These are phyloP conservation scores for Crotalaria pallida DNA, from an alignment of 306 rosid genomes.

Conservation along the genomic window DNA sequence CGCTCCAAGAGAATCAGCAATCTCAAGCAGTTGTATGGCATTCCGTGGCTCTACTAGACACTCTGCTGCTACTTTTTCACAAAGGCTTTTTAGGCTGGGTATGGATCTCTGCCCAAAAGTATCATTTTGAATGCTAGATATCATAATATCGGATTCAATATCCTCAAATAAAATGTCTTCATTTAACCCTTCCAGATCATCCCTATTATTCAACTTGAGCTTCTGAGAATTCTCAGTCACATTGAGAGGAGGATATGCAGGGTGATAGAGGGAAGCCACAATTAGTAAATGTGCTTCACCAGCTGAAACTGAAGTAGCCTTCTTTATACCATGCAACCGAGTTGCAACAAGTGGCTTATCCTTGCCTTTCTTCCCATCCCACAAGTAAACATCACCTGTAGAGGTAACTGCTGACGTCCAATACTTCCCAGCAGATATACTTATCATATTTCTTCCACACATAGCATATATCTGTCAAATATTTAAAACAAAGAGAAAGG, in stretches of 20 bases:
- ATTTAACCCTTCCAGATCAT: constrained; percentile 51
- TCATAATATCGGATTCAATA: constrained; percentile 33
- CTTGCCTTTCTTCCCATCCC: constrained; percentile 88
- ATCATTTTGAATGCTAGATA: constrained; percentile 29
- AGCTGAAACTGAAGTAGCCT: constrained; percentile 79
- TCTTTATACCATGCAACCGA: constrained; percentile 80
- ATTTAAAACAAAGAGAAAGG: not conserved
- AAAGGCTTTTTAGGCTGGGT: constrained; percentile 83
- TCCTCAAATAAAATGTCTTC: constrained; percentile 68
- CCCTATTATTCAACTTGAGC: constrained; percentile 29
- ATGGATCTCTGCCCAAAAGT: constrained; percentile 30
- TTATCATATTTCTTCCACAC: constrained; percentile 65
- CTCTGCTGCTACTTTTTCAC: constrained; percentile 85
- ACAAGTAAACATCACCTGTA: constrained; percentile 84
- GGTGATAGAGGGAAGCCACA: constrained; percentile 80
- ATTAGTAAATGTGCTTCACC: constrained; percentile 90
- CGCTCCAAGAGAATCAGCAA: constrained; percentile 83
- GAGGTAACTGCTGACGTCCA: constrained; percentile 84
- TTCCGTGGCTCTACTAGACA: constrained; percentile 92
- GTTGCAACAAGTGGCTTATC: constrained; percentile 70
- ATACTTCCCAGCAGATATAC: constrained; percentile 86
- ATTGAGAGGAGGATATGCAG: constrained; percentile 48
- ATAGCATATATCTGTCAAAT: constrained; percentile 53
- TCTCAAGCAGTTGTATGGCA: constrained; percentile 79
- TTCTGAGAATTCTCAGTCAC: constrained; percentile 34